A percentile compares a stretch with the other conserved stretches of the same genome.
Evolutionary conservation across 495 filamentous ascomycete genomes (phyloP).

Genomic region (Aspergillus taichungensis): DNA sequence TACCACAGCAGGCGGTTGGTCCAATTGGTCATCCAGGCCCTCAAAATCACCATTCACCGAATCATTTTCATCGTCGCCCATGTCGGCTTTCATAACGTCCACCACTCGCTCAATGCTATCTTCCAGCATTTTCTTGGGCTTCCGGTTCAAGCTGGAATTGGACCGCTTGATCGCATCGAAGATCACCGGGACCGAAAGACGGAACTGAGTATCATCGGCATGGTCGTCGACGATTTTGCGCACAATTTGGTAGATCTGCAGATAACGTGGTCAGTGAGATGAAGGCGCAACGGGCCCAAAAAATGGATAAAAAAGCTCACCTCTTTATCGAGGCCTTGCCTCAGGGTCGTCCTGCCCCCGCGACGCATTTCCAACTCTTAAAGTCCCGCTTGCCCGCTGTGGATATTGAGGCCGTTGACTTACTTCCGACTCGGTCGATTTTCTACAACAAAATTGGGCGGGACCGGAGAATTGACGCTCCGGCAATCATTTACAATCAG

Average conservation of each 20-base stretch:
- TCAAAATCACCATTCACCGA: constrained; percentile 58
- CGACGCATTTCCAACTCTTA: constrained; percentile 17
- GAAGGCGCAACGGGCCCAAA: constrained; percentile 1
- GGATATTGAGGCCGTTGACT: no score
- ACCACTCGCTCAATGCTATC: constrained; percentile 82
- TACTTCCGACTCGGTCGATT: constrained; percentile 1
- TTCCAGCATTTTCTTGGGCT: constrained; percentile 71
- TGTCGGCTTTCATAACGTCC: constrained; percentile 60
- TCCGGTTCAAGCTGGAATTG: constrained; percentile 74
- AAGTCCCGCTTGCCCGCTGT: not conserved
- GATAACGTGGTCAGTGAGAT: constrained; percentile 1
- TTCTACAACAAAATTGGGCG: constrained; percentile 13
- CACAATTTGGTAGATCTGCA: constrained; percentile 64
- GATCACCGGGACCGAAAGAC: constrained; percentile 51
- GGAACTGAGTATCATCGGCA: constrained; percentile 32
- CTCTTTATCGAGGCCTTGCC: constrained; percentile 48
- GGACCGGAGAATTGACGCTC: constrained; percentile 14
- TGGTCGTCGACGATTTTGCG: constrained; percentile 62
- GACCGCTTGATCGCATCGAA: constrained; percentile 74
- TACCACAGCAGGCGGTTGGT: constrained; percentile 20
- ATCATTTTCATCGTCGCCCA: constrained; percentile 43
- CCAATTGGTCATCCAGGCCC: constrained; percentile 41
- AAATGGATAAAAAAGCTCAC: constrained; percentile 19
- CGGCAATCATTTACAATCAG: constrained; percentile 3
- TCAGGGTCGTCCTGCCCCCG: constrained; percentile 39